phyloP scores from a whole-genome alignment of 73 alveolate species.

The Tetrahymena malaccensis region DNA sequence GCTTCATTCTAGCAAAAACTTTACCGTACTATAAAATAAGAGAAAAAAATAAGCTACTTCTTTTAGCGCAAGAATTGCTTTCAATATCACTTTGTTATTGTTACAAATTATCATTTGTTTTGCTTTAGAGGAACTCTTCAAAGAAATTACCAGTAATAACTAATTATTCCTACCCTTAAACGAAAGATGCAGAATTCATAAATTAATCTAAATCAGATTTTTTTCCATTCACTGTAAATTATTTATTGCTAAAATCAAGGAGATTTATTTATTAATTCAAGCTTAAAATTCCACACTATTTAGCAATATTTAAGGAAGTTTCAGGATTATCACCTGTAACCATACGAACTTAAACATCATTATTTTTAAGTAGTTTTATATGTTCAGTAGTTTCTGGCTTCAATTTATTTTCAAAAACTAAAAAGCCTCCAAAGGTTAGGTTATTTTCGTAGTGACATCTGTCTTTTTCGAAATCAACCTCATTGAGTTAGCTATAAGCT shows the following conservation, averaged over 20 bases:
- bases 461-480: not conserved
- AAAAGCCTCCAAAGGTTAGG: conserved; percentile 57
- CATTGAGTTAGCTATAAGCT: conserved; percentile 42
- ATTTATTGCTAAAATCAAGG: conserved; percentile 39
- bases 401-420: conserved; percentile 64
- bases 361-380: conserved; percentile 27
- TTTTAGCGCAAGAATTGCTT: not conserved
- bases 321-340: conserved; percentile 75
- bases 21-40: conserved; percentile 18
- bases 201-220: not conserved
- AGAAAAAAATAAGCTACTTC: not conserved
- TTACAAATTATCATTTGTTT: not conserved
- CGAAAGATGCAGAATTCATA: not conserved
- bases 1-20: conserved; percentile 63
- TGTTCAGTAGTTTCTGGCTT: conserved; percentile 58
- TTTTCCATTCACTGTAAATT: conserved; percentile 47
- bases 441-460: conserved; percentile 51
- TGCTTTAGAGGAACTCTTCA: not conserved
- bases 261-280: conserved; percentile 44
- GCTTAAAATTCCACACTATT: conserved; percentile 56
- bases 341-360: conserved; percentile 47
- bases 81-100: not conserved
- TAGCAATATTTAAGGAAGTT: conserved; percentile 67
- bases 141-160: conserved; percentile 28
- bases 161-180: not conserved